Evolutionary conservation across 805 yeast species (phyloP), one percentile per base, ranked within the genome.

Genomic region (Saccharomyces paradoxus): DNA sequence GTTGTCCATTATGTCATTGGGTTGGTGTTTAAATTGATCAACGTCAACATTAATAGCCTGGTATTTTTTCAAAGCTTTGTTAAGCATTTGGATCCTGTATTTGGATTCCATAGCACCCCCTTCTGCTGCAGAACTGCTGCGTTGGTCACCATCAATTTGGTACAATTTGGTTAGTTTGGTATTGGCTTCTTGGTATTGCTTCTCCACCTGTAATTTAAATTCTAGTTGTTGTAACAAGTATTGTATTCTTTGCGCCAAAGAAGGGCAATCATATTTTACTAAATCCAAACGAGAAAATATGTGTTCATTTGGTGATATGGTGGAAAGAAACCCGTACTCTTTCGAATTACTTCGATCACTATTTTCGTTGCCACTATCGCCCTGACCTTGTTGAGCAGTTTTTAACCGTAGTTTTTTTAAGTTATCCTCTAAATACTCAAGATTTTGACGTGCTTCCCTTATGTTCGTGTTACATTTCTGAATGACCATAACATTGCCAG

Each of bases 191-290:
- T 85, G 84, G 71, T 92, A 94, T 71, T 94, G 96, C 62, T 88
- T 83, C 69, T 94, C 99, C 41, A 92, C 96, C 65, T 92, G 94
- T 49, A 92, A 77, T 71, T 94, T 94, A 70, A 92, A 90, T 67
- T 91, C 96, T 56, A 94, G 77, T 70, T 90, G 96, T 72, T 91
- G 97, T 53, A 92, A 79, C 98, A 94, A 91, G 63, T 88, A 84
- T 71, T 89, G 97, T 65, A 94, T 94, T 58, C 94, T 81, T 63
- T 94, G 97, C 10, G 97, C 97, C 61, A 94, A 74, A 0, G 96
- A 88, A 0, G 97, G 97, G 62, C 96, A 88, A 64, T 94, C 97
- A 66, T 89, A 90, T 63, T 90, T 90, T 67, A 89, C 79, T 54
- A 94, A 76, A 68, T 94, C 99, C 60, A 87, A 74, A 22, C 87